phyloP scores from a whole-genome alignment of 1,284 basidiomycete species.

The Porphyrellus sp. region DNA sequence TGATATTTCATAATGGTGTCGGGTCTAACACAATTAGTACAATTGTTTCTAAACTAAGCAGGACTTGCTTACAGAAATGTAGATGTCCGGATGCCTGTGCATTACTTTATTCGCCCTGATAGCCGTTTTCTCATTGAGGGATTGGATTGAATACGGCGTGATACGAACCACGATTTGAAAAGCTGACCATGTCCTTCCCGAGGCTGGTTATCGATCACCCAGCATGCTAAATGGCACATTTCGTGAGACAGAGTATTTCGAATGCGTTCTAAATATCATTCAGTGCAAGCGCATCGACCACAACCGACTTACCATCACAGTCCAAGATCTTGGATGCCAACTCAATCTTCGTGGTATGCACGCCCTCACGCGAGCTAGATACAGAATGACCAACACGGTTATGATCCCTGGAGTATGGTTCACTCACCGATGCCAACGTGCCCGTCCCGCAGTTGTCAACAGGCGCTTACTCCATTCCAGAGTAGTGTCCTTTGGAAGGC shows the following conservation, averaged over 20 bases:
- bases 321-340: constrained; percentile 77
- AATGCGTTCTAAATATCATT: constrained; percentile 55
- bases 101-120: constrained; percentile 64
- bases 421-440: constrained; percentile 60
- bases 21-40: constrained; percentile 46
- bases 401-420: neutral
- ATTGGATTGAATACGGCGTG: neutral
- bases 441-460: constrained; percentile 73
- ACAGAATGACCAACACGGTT: neutral
- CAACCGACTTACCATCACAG: constrained; percentile 49
- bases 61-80: constrained; percentile 56
- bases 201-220: constrained; percentile 68
- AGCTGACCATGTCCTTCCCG: constrained; percentile 66
- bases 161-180: constrained; percentile 66
- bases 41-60: neutral
- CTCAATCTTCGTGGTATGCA: constrained; percentile 60
- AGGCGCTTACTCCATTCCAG: constrained; percentile 74
- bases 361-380: constrained; percentile 53
- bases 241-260: constrained; percentile 80
- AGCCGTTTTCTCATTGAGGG: neutral
- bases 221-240: constrained; percentile 84
- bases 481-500: constrained; percentile 63
- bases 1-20: constrained; percentile 72
- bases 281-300: neutral
- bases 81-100: constrained; percentile 59